These are phyloP conservation scores for Penicillium taxi DNA, from an alignment of 495 filamentous ascomycete species.

Conservation along the genomic window DNA sequence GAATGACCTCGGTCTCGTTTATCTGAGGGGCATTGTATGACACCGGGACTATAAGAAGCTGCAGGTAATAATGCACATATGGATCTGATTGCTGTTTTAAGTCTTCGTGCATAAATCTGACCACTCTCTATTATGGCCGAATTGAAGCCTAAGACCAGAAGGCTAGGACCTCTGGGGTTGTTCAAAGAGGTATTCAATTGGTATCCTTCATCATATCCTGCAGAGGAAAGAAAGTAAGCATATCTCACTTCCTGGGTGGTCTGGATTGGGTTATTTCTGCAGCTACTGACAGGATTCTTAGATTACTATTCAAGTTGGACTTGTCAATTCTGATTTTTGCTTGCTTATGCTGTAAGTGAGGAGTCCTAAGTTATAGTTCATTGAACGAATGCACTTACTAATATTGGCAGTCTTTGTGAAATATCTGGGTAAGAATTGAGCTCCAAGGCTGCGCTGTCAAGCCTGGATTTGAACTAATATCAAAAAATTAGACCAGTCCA, in stretches of 20 bases:
- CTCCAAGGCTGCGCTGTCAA: too few species aligned
- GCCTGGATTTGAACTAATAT: background rate
- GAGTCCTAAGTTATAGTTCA: background rate
- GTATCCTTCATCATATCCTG: constrained; percentile 38
- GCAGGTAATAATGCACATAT: too few species aligned
- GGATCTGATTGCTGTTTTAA: too few species aligned
- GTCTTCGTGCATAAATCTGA: too few species aligned
- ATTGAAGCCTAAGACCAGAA: constrained; percentile 9
- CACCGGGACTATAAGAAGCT: too few species aligned
- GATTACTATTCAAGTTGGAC: constrained; percentile 28
- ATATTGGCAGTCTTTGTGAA: constrained; percentile 27
- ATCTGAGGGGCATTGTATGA: background rate
- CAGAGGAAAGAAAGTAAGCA: constrained; percentile 34
- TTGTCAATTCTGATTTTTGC: constrained; percentile 28
- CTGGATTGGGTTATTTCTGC: background rate
- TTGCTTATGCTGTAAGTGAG: constrained; percentile 31
- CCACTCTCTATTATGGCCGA: background rate
- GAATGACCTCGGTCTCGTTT: background rate
- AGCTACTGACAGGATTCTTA: constrained; percentile 8
- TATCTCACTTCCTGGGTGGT: background rate
- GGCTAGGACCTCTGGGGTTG: constrained; percentile 18
- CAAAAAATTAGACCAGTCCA: constrained; percentile 30
- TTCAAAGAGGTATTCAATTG: constrained; percentile 44
- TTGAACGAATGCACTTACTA: constrained; percentile 1
- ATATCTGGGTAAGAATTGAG: constrained; percentile 19